Evolutionary conservation across 2,329 filamentous ascomycete species (phyloP), one percentile per base, ranked within the genome.

Genomic region (Xylariales sp.): DNA sequence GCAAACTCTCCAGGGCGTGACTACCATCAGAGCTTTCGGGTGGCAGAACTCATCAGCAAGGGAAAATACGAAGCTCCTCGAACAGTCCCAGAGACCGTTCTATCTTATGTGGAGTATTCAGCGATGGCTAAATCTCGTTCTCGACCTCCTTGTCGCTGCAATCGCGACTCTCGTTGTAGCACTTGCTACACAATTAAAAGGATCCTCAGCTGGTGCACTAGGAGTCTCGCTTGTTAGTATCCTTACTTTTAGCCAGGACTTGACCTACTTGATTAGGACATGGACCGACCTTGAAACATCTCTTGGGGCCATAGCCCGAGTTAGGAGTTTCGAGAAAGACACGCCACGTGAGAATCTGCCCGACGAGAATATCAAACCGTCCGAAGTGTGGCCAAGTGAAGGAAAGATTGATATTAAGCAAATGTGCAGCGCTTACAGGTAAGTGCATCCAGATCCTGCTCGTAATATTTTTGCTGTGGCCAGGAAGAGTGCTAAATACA

Each of bases 21-120:
- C 60, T 1, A 70, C 65, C 2, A 66, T 72, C 29, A 62, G 67
- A n/a, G 63, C 67, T 2, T 70, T 69, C 40, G 57, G 59, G 3
- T 71, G 67, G 67, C 56, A 65, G 37, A 48, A 44, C 25, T 49
- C 54, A 8, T 55, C 59, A 23, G 49, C 56, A 14, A 41, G 56
- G 11, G 56, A 58, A 17, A 59, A 55, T 5, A 51, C 53, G 10
- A 40, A 41, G 14, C 45, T 59, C 12, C 37, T 61, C 6, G 50
- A 57, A 25, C 36, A 37, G 5, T 55, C 53, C 6, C 59, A 61
- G 35, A 46, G 48, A 20, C 52, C 59, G 6, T 51, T 45, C 13
- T 62, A 61, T 35, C 52, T 60, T 10, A 47, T 62, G 1, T 47
- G 45, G 15, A 50, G 49, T 16, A 46, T 56, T 5, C 59, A 61